phyloP scores from a whole-genome alignment of 2,329 filamentous ascomycete genomes.

The Hypoxylon rubiginosum region DNA sequence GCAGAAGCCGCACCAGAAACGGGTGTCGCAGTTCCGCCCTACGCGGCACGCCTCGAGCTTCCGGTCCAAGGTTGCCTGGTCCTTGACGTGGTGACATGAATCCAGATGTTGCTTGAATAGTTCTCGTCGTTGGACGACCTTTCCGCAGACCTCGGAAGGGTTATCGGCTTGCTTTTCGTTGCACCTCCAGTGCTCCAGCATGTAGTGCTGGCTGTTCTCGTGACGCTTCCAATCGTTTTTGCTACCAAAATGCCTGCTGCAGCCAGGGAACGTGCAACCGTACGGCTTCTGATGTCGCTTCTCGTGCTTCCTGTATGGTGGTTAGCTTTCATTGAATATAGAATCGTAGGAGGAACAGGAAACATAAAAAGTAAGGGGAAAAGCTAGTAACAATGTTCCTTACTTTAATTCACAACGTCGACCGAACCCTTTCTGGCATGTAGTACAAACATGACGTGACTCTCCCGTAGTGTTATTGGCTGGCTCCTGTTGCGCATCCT shows the following conservation, averaged over 20 bases:
- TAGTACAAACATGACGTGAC: slow-evolving; percentile 51
- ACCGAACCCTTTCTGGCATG: slow-evolving; percentile 62
- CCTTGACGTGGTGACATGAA: slow-evolving; percentile 60
- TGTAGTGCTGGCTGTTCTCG: slow-evolving; percentile 83
- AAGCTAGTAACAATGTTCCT: slow-evolving; percentile 37
- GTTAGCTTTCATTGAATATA: slow-evolving; percentile 41
- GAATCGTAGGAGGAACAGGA: not conserved
- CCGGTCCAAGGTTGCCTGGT: slow-evolving; percentile 53
- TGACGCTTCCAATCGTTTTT: slow-evolving; percentile 97
- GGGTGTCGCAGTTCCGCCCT: slow-evolving; percentile 72
- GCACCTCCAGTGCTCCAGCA: slow-evolving; percentile 80
- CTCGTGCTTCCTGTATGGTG: slow-evolving; percentile 77
- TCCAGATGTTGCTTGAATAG: slow-evolving; percentile 73
- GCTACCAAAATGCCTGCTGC: slow-evolving; percentile 83
- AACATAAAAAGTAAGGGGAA: not conserved
- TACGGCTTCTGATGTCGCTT: slow-evolving; percentile 87
- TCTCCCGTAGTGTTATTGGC: slow-evolving; percentile 28
- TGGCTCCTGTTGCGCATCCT: slow-evolving; percentile 33
- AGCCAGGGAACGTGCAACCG: slow-evolving; percentile 80
- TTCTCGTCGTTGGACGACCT: slow-evolving; percentile 69
- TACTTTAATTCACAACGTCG: slow-evolving; percentile 72
- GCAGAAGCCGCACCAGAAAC: slow-evolving; percentile 94
- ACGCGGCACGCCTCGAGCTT: slow-evolving; percentile 69
- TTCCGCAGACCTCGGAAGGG: slow-evolving; percentile 63
- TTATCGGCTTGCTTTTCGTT: slow-evolving; percentile 54